Base-by-base conservation (phyloP, 179 eudicot species). In the Sideroxylon spinosum region DNA sequence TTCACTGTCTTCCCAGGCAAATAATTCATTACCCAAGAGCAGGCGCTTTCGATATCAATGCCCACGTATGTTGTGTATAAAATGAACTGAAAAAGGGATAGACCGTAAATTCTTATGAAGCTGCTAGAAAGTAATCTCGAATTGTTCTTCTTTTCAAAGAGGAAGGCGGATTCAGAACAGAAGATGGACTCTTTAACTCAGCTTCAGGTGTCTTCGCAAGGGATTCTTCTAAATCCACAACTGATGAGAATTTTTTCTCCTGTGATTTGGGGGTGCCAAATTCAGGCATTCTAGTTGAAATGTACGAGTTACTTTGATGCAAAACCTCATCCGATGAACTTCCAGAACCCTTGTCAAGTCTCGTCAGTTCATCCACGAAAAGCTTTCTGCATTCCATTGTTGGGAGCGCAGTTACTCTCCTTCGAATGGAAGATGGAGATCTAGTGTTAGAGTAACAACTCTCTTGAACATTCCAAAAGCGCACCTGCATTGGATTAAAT, bases 81-180 rank as follows among this genome's bases (percentile, higher is more conserved):
- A 37, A 10, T 71, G 10, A 53, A 49, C 11, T 25, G 28, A 26
- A 17, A 14, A 63, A 14, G 23, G 37, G 4, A 26, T 10, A 23
- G 23, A 64, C 6, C 7, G 6, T 10, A 1, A 28, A 23, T 28
- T 29, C 22, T 29, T 68, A 78, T 7, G 81, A 84, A 32, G 87
- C 64, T 8, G 73, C 83, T 23, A 86, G 22, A 71, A 94, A 94
- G 82, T 94, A 94, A 80, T 94, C 98, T 79, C 89, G 76, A 53
- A 94, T 94, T 12, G 98, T 94, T 82, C 82, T 90, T 79, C 90
- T 91, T 82, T 91, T 95, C 76, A 87, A 25, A 37, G 99, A 93
- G 75, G 93, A 89, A 53, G 97, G 95, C 71, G 95, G 93, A 53
- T 80, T 86, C 67, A 95, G 86, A 74, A 95, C 99, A 57, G 98